Conservation (phyloP, 2,329 filamentous ascomycete genomes). For the Alternaria triticina region DNA sequence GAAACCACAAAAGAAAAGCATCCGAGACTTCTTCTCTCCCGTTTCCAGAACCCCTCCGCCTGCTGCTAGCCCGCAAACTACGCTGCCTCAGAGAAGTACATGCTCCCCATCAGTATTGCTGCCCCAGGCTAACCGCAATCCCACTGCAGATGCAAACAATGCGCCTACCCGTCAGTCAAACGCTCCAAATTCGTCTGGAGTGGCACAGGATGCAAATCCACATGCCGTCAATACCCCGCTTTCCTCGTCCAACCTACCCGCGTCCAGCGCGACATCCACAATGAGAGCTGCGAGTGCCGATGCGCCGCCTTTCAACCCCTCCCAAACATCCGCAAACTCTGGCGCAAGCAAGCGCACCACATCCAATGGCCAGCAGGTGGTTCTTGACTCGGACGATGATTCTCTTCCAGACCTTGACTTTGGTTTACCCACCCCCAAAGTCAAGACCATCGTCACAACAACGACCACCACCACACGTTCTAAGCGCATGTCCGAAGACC, state of each 20-base stretch:
- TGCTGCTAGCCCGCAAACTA: constrained; percentile 11
- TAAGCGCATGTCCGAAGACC: constrained; percentile 14
- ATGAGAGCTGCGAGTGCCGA: constrained; percentile 3
- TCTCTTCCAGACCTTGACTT: constrained; percentile 58
- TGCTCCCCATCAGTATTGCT: neutral
- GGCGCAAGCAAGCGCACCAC: constrained; percentile 57
- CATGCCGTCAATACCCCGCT: neutral
- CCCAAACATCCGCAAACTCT: constrained; percentile 38
- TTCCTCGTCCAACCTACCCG: neutral
- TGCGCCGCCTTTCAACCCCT: constrained; percentile 22
- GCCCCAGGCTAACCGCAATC: neutral
- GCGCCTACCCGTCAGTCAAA: neutral
- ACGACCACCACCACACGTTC: constrained; percentile 10
- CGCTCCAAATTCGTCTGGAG: neutral
- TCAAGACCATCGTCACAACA: constrained; percentile 13
- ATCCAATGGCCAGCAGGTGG: constrained; percentile 57
- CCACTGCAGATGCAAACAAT: constrained; percentile 7
- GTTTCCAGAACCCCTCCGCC: constrained; percentile 34
- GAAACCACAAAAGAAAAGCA: constrained; percentile 39
- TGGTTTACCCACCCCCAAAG: constrained; percentile 14
- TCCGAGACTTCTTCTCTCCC: constrained; percentile 57
- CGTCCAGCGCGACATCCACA: constrained; percentile 5
- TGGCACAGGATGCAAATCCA: neutral
- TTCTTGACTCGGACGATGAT: constrained; percentile 73
- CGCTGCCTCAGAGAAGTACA: constrained; percentile 33